Evolutionary conservation across 257 asterid species (phyloP).

Genomic region (Pogostemon cablin): DNA sequence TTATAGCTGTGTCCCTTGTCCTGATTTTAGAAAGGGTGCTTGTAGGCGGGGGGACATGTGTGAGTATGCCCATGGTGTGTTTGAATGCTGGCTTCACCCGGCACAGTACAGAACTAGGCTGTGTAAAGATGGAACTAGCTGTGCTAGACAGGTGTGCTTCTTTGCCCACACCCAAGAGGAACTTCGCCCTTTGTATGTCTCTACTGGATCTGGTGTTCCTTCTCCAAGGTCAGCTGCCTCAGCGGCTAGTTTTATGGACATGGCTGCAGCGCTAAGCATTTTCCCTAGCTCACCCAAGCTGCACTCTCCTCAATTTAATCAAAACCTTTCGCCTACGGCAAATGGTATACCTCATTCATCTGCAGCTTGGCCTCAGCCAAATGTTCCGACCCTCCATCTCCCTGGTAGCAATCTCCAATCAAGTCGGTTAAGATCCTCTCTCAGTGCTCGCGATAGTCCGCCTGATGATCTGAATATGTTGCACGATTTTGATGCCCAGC

Average conservation of each 20-base stretch:
- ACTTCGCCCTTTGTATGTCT: slow-evolving; percentile 85
- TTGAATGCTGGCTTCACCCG: slow-evolving; percentile 98
- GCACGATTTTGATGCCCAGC: slow-evolving; percentile 72
- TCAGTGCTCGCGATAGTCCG: slow-evolving; percentile 81
- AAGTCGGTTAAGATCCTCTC: slow-evolving; percentile 87
- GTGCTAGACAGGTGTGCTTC: slow-evolving; percentile 87
- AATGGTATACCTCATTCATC: slow-evolving; percentile 71
- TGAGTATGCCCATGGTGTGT: slow-evolving; percentile 97
- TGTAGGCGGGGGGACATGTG: slow-evolving; percentile 99
- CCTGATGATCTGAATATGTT: slow-evolving; percentile 53
- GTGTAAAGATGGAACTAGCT: slow-evolving; percentile 86
- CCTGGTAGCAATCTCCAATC: slow-evolving; percentile 93
- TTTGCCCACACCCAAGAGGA: slow-evolving; percentile 90
- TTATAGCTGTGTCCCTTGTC: slow-evolving; percentile 97
- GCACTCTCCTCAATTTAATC: slow-evolving; percentile 67
- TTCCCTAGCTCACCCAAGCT: slow-evolving; percentile 87
- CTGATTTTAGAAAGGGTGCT: slow-evolving; percentile 92
- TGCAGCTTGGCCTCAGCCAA: slow-evolving; percentile 74
- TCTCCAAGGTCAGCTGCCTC: slow-evolving; percentile 84
- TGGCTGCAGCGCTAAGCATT: slow-evolving; percentile 79
- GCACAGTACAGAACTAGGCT: slow-evolving; percentile 89
- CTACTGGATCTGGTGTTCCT: slow-evolving; percentile 93
- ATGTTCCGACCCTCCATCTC: slow-evolving; percentile 79
- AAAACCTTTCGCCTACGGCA: slow-evolving; percentile 69
- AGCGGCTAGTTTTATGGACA: slow-evolving; percentile 83